Evolutionary conservation across 768 basidiomycete genomes (phyloP).

Genomic region (Termitomyces titanicus): DNA sequence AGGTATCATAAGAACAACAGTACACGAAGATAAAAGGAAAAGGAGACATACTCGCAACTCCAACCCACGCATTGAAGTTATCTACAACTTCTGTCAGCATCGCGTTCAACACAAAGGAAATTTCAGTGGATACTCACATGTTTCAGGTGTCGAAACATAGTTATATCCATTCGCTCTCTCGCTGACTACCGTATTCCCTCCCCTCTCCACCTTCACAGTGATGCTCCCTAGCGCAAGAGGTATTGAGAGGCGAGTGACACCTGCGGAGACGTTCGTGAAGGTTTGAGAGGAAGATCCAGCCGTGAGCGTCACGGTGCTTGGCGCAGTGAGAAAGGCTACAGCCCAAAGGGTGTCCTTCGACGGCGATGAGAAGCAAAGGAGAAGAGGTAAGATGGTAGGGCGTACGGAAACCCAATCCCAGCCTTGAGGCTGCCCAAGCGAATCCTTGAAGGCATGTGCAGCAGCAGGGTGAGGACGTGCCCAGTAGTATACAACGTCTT

Average conservation of each 20-base stretch:
- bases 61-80: conserved; percentile 64
- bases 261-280: conserved; percentile 38
- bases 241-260: conserved; percentile 61
- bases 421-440: conserved; percentile 43
- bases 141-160: conserved; percentile 29
- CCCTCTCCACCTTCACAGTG: conserved; percentile 50
- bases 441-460: conserved; percentile 41
- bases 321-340: conserved; percentile 52
- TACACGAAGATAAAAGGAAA: not conserved
- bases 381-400: conserved; percentile 10
- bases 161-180: conserved; percentile 43
- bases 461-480: conserved; percentile 60
- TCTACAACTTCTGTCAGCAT: conserved; percentile 25
- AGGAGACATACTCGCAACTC: conserved; percentile 36
- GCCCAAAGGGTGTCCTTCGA: conserved; percentile 62
- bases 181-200: conserved; percentile 47
- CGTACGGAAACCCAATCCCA: conserved; percentile 50
- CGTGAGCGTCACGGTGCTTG: conserved; percentile 50
- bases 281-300: conserved; percentile 36
- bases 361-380: not conserved
- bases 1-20: not conserved
- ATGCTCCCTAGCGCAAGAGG: conserved; percentile 53
- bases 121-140: conserved; percentile 26
- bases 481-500: conserved; percentile 53
- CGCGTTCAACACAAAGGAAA: conserved; percentile 8